Conservation (phyloP, 495 filamentous ascomycete species). For the Penicillium atrosanguineum region DNA sequence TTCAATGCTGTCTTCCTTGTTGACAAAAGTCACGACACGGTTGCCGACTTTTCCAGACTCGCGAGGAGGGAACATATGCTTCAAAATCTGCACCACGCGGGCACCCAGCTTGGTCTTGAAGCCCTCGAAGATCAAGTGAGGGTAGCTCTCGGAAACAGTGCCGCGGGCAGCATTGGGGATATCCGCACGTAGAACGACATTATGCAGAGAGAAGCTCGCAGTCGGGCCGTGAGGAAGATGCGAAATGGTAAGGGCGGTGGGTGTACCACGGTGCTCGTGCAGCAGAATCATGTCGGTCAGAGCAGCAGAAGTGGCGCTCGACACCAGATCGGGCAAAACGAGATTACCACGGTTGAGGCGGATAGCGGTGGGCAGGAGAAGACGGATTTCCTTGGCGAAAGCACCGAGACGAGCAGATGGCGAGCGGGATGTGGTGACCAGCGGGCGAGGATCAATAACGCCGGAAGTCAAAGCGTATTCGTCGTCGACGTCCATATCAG, state of each 20-base stretch:
- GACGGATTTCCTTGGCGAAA: constrained; percentile 93
- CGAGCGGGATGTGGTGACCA: constrained; percentile 90
- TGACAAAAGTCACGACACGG: constrained; percentile 89
- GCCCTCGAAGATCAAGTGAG: constrained; percentile 92
- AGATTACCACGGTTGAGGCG: constrained; percentile 89
- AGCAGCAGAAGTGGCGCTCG: constrained; percentile 71
- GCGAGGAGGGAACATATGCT: constrained; percentile 91
- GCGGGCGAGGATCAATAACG: constrained; percentile 77
- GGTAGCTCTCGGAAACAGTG: constrained; percentile 91
- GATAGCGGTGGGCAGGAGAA: constrained; percentile 87
- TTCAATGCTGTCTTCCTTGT: constrained; percentile 92
- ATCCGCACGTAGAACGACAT: constrained; percentile 90
- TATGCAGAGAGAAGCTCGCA: constrained; percentile 86
- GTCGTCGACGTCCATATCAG: constrained; percentile 78
- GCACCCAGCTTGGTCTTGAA: constrained; percentile 82
- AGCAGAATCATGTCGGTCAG: constrained; percentile 84
- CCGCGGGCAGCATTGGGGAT: constrained; percentile 84
- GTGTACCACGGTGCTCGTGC: constrained; percentile 91
- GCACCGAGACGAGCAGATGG: constrained; percentile 79
- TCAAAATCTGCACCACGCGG: constrained; percentile 84
- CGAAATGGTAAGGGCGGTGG: constrained; percentile 84
- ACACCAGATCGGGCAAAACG: constrained; percentile 78
- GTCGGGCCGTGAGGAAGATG: constrained; percentile 95
- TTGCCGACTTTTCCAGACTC: constrained; percentile 81
- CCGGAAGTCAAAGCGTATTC: constrained; percentile 87